Base-by-base conservation (phyloP, 768 basidiomycete species). In the Atractiella rhizophila region DNA sequence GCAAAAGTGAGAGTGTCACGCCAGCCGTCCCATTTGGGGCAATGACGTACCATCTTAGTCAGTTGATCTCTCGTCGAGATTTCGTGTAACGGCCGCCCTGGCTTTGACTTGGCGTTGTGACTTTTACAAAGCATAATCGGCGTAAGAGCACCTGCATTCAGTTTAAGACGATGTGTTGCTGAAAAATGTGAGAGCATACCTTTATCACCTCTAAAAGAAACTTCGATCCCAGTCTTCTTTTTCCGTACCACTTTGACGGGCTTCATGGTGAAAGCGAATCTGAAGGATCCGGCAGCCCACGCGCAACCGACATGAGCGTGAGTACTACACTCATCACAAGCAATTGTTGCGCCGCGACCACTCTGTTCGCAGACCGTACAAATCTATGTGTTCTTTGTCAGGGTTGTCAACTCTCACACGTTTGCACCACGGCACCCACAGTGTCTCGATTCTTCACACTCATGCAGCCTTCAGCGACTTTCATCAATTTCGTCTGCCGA, bases 251-350 rank as follows among this genome's bases (percentile, higher is more conserved):
- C 7, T 60, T 74, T 54, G 49, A 77, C 82, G 27, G 74, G 68
- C 51, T 76, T 75, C 29, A 96, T 69, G 61, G 96, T 86, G 58
- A 98, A 91, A 23, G 81, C 85, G 49, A 96, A 85, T 49, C 66
- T 74, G 61, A 76, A 71, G n/a, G n/a, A n/a, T 0, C 76, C 76
- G 29, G 71, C 64, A 39, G 66, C 68, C 79, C 81, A 94, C 16
- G 82, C 91, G 57, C 91, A 98, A 0, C 80, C 74, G 7, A 74
- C 65, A 56, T 98, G 91, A 56, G 74, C 83, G 48, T 77, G 71
- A 38, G 66, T 69, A 13, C 61, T 58, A 55, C 91, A 94, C 51
- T 83, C 82, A 30, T 62, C 68, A 61, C 91, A 98, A 31, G 71
- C 69, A 23, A 86, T 64, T 29, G 77, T 75, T 3, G 80, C 79